Conservation (phyloP, 495 filamentous ascomycete species). For the Apiosordaria backusii region DNA sequence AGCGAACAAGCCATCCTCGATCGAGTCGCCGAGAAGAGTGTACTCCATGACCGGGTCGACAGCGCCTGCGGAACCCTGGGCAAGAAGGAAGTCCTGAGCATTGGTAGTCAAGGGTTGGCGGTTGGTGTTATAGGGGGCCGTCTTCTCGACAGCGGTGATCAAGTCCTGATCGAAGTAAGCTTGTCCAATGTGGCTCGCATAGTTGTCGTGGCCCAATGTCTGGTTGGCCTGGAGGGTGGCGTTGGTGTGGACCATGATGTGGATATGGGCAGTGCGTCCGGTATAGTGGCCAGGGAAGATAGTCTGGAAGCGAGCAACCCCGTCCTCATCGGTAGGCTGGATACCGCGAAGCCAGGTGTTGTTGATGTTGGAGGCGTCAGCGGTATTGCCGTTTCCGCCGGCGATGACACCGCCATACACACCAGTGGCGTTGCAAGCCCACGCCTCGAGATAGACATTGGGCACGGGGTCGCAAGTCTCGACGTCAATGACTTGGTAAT, state of each 20-base stretch:
- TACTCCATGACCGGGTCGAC: conserved; percentile 55
- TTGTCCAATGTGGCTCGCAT: conserved; percentile 57
- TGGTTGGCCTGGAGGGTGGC: conserved; percentile 44
- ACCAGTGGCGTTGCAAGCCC: conserved; percentile 48
- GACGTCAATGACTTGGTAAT: conserved; percentile 58
- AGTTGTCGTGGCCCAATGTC: conserved; percentile 44
- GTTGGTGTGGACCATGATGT: conserved; percentile 46
- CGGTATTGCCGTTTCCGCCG: conserved; percentile 38
- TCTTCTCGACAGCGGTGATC: conserved; percentile 52
- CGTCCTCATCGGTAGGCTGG: conserved; percentile 45
- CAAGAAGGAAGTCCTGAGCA: conserved; percentile 42
- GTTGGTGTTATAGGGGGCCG: conserved; percentile 55
- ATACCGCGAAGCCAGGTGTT: conserved; percentile 51
- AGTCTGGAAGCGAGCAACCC: conserved; percentile 49
- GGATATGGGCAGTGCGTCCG: conserved; percentile 44
- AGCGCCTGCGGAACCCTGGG: conserved; percentile 37
- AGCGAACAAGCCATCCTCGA: conserved; percentile 53
- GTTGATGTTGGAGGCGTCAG: conserved; percentile 46
- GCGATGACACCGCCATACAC: conserved; percentile 55
- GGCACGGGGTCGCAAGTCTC: conserved; percentile 56
- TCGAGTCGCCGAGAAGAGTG: conserved; percentile 49
- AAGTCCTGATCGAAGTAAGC: conserved; percentile 62
- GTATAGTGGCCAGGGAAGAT: conserved; percentile 57
- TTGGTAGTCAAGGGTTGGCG: conserved; percentile 51
- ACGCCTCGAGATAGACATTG: conserved; percentile 57